Evolutionary conservation across 2,329 filamentous ascomycete genomes (phyloP), one percentile per base, ranked within the genome.

Genomic region (Raffaelea albimanens): DNA sequence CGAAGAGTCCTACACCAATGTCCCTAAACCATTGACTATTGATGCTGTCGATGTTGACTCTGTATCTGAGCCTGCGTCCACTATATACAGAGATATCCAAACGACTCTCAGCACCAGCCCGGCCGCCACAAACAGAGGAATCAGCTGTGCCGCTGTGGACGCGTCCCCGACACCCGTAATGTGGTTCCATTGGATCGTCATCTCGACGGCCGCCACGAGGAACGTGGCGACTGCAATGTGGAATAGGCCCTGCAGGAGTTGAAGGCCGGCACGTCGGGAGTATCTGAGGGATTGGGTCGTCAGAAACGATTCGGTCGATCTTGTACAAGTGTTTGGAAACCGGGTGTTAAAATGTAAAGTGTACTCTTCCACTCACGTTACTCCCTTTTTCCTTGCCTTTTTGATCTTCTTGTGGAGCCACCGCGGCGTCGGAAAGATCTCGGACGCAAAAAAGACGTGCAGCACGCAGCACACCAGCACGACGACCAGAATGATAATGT

Each of bases 101-200:
- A 50, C 14, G 9, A 40, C 38, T 11, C 39, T 41, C 14, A 23
- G 31, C n/a, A 40, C 7, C 11, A 45, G 8, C 9, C 45, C 45
- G 7, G 39, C 19, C 7, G 36, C 19, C 40, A 52, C 41, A 7
- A 47, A 20, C n/a, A 49, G 29, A 10, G 55, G 53, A 2, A 56
- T 49, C 34, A 57, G 45, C 49, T 57, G 56, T 2, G 53, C 52
- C 13, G 52, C 50, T 5, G 53, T 45, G 25, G 48, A 38, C 67
- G 42, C 64, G 41, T 57, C 61, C 11, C 57, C 66, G 33, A 62
- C 57, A 10, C 44, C 45, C 18, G 13, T 41, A 33, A 56, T 50
- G 19, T 48, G 19, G 39, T 57, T 57, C 53, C 54, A 58, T 8
- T 44, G 48, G 21, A 58, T 53, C 5, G 50, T 51, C 34, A 55